A percentile compares a stretch with the other conserved stretches of the same genome.
Conservation (phyloP, 148 eudicot genomes). For the Chenopodium album region DNA sequence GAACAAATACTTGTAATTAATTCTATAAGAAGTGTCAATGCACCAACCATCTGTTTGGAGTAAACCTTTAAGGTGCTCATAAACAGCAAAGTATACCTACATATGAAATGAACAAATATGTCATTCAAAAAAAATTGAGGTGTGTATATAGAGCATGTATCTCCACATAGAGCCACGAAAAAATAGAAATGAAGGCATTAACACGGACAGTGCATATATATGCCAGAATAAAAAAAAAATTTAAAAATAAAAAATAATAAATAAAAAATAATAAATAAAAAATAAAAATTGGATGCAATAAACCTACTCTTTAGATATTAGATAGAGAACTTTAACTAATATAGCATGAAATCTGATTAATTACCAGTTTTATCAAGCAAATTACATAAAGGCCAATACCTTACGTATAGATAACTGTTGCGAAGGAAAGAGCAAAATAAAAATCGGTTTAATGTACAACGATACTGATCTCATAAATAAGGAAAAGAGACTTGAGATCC, state of each 20-base stretch:
- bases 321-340: neutral
- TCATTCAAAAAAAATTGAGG: constrained; percentile 34
- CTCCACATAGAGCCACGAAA: neutral
- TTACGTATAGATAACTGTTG: neutral
- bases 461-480: neutral
- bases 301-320: neutral
- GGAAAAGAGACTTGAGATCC: neutral
- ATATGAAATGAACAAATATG: constrained; percentile 39
- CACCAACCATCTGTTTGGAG: constrained; percentile 65
- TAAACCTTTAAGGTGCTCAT: constrained; percentile 69
- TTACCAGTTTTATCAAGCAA: neutral
- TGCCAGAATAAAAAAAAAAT: neutral
- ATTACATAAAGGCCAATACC: neutral
- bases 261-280: no score
- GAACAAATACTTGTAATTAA: constrained; percentile 5
- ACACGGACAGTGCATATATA: neutral
- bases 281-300: neutral
- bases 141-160: constrained; percentile 21
- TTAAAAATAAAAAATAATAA: no score
- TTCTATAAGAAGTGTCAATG: constrained; percentile 3
- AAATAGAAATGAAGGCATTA: neutral
- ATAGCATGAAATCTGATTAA: neutral
- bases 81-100: constrained; percentile 89
- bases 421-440: neutral
- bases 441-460: neutral